Conservation (phyloP, 495 filamentous ascomycete species). For the Mytilinidion resinicola region DNA sequence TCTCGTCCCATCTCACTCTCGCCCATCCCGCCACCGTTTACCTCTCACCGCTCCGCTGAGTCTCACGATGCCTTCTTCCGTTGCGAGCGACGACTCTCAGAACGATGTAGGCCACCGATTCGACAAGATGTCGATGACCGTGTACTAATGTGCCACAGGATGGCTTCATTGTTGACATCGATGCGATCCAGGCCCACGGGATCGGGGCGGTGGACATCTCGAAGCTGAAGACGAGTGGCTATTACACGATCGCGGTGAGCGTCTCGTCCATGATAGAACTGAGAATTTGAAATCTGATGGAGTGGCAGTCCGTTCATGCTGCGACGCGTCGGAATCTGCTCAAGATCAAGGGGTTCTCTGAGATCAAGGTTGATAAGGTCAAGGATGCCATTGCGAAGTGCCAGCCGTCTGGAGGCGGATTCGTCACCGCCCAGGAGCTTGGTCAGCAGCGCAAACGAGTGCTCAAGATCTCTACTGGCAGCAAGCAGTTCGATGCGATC, state of each 20-base stretch:
- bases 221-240: slow-evolving; percentile 65
- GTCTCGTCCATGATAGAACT: not conserved
- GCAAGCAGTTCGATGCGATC: slow-evolving; percentile 69
- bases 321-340: slow-evolving; percentile 59
- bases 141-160: slow-evolving; percentile 13
- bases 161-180: slow-evolving; percentile 65
- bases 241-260: slow-evolving; percentile 62
- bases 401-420: slow-evolving; percentile 61
- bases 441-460: slow-evolving; percentile 62
- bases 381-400: slow-evolving; percentile 72
- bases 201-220: slow-evolving; percentile 68
- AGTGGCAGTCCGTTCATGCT: slow-evolving; percentile 53
- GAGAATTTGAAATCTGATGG: slow-evolving; percentile 5
- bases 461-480: slow-evolving; percentile 64
- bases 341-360: slow-evolving; percentile 76
- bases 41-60: not conserved
- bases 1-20: not conserved
- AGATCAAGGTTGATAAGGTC: slow-evolving; percentile 75
- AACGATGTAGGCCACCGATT: slow-evolving; percentile 41
- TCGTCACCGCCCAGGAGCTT: slow-evolving; percentile 70
- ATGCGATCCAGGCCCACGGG: slow-evolving; percentile 66
- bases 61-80: slow-evolving; percentile 46
- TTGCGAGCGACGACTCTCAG: slow-evolving; percentile 47
- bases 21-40: not conserved
- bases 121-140: too few relatives aligned